Evolutionary conservation across 352 stramenopile species (phyloP), one percentile per base, ranked within the genome.

Genomic region (Blastocystis sp.): DNA sequence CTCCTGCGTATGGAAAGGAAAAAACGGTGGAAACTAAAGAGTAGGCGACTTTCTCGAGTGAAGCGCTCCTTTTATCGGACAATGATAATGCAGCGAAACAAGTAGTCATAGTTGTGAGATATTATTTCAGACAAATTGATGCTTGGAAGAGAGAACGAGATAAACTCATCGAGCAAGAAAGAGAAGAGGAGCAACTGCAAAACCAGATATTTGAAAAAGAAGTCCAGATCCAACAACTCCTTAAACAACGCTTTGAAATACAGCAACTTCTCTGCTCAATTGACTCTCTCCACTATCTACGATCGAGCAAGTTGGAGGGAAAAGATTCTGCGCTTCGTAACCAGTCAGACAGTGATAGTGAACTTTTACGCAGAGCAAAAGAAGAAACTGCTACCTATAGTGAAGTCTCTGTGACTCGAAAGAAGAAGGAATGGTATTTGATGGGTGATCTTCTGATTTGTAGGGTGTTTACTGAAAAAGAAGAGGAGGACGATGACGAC

Each of bases 1-100:
- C 50, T 85, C 13, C 24, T 85, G 54, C 3, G 43, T 47, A 26
- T 68, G n/a, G 73, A 85, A 34, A 41, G 73, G 16, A 85, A 85
- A 11, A 85, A 26, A 24, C 16, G 73, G 4, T 85, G 73, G 73
- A 85, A 47, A 7, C 30, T 85, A 26, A 85, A 85, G 73, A 85
- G 43, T 16, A 50, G 73, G 24, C 45, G 73, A 68, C 53, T 85
- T 6, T 47, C 30, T 6, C 73, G 73, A 47, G 73, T 85, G 53
- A 64, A 65, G n/a, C 26, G 50, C 7, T 24, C 73, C 8, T 85
- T 85, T 37, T 85, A 66, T 50, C 53, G 73, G 20, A 47, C 45
- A n/a, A 85, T 85, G 73, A n/a, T 85, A 30, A 13, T 20, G 11
- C 47, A 85, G 45, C 73, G 73, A 45, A 85, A 85, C 53, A 50